Base-by-base conservation (phyloP, 2,329 filamentous ascomycete genomes). In the Xylaria sp. region DNA sequence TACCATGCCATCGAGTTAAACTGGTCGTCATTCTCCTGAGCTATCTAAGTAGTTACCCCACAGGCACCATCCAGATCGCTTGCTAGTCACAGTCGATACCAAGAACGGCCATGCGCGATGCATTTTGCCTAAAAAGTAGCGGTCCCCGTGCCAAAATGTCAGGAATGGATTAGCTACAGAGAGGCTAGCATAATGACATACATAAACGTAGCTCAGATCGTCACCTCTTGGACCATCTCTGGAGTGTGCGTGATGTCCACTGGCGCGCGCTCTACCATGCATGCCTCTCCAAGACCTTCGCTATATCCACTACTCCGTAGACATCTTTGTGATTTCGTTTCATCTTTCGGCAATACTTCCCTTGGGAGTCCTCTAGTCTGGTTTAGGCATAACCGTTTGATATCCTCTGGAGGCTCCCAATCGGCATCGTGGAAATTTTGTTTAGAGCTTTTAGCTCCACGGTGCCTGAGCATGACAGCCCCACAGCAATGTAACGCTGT, bases 301-400 rank as follows among this genome's bases (percentile, higher is more conserved):
- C 8, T 37, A 46, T 58, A 6, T 44, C 54, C 59, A 46, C 65
- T 28, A n/a, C n/a, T n/a, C n/a, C n/a, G n/a, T n/a, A 58, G 55
- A 44, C 39, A 6, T 20, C 9, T 12, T 34, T 67, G 59, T 73
- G 66, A 69, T 67, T 70, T 67, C 60, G 74, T 74, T 74, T 72
- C 72, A 73, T 71, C 50, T 65, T 62, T 73, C 73, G 68, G 69
- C 63, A 67, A 69, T 69, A 71, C 69, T 70, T 71, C 70, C 69
- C 72, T 69, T 66, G n/a, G 56, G 68, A 66, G 70, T 37, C 58
- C 34, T 73, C 74, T 74, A 72, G 69, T 51, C 23, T 50, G 10
- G 18, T n/a, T 32, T 10, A n/a, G 18, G 55, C 51, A 25, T 32
- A 44, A 63, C 68, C 66, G 73, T 73, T 73, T 73, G 68, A 73